Conservation (phyloP, 768 basidiomycete species). For the Gautieria morchelliformis region DNA sequence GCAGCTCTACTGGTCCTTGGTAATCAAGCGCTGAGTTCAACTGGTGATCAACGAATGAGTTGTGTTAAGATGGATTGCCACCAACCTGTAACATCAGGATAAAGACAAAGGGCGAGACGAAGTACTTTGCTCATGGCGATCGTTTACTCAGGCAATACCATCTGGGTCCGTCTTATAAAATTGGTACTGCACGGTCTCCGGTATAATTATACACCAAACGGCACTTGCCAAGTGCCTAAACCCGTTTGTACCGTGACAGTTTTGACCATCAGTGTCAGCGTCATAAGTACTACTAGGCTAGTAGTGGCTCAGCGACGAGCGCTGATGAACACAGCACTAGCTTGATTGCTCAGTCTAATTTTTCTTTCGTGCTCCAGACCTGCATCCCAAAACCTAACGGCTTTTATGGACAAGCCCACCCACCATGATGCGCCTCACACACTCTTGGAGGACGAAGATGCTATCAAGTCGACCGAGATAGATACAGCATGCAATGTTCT, state of each 20-base stretch:
- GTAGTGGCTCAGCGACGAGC: too few relatives aligned
- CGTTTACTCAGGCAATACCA: background rate
- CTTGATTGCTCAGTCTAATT: background rate
- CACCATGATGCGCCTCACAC: background rate
- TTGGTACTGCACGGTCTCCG: too few relatives aligned
- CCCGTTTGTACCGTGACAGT: too few relatives aligned
- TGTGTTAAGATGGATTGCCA: background rate
- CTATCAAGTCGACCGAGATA: conserved; percentile 4
- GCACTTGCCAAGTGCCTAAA: too few relatives aligned
- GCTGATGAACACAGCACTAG: too few relatives aligned
- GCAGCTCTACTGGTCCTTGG: conserved; percentile 23
- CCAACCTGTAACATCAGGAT: conserved; percentile 17
- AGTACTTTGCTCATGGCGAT: background rate
- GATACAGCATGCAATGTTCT: conserved; percentile 2
- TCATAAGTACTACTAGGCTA: too few relatives aligned
- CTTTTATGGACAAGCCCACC: background rate
- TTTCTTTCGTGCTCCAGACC: background rate
- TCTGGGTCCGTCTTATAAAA: too few relatives aligned
- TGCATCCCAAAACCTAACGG: background rate
- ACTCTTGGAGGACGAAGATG: background rate
- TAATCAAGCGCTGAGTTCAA: conserved; percentile 18
- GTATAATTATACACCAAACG: too few relatives aligned
- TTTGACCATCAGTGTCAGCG: too few relatives aligned
- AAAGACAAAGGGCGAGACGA: conserved; percentile 23
- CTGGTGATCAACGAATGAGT: background rate